phyloP scores from a whole-genome alignment of 1,139 yeast species.

The Tardiomyces blankii region DNA sequence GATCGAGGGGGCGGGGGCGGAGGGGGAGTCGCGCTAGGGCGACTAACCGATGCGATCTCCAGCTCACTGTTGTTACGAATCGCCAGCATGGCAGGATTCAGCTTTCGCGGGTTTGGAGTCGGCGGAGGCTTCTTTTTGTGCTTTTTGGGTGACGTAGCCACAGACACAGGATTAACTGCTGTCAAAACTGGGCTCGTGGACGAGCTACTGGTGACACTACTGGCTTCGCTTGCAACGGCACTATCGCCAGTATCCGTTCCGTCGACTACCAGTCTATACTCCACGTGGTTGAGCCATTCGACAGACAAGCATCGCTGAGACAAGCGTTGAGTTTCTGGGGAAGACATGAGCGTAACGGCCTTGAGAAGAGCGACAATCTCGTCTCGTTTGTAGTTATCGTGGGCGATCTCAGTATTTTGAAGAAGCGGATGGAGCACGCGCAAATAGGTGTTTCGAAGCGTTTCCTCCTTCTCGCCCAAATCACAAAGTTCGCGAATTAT shows the following conservation, averaged over 20 bases:
- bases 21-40: neutral
- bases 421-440: constrained; percentile 67
- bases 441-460: constrained; percentile 61
- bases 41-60: constrained; percentile 9
- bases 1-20: neutral
- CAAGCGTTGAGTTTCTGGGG: constrained; percentile 40
- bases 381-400: constrained; percentile 44
- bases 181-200: too few relatives aligned
- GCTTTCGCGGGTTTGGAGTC: neutral
- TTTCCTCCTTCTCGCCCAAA: constrained; percentile 48
- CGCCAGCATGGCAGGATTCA: constrained; percentile 1
- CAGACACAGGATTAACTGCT: too few relatives aligned
- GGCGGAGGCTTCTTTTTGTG: neutral
- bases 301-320: constrained; percentile 53
- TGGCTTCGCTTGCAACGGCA: too few relatives aligned
- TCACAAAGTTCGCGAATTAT: constrained; percentile 69
- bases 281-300: constrained; percentile 37
- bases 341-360: constrained; percentile 27
- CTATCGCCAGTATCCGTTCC: too few relatives aligned
- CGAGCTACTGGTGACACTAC: too few relatives aligned
- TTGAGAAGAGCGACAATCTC: constrained; percentile 43
- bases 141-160: too few relatives aligned
- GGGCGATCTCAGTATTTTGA: constrained; percentile 50
- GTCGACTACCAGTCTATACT: too few relatives aligned
- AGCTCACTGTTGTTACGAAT: constrained; percentile 10